Evolutionary conservation across 768 basidiomycete genomes (phyloP).

Genomic region (Tylopilus subfusipes): DNA sequence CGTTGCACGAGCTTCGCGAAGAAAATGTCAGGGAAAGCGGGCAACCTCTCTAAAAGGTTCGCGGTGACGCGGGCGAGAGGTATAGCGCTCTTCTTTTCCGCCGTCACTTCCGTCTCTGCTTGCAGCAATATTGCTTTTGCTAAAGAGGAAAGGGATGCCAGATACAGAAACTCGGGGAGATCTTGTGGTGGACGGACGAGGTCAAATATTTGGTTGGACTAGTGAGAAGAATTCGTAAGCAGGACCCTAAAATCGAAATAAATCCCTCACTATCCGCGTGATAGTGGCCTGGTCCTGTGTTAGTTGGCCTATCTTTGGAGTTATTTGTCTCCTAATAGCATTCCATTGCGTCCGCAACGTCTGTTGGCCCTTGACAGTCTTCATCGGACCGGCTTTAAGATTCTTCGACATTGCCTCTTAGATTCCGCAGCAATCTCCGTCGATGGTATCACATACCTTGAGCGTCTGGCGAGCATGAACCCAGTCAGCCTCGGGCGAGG

Average conservation of each 20-base stretch:
- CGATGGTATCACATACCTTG: conserved; percentile 39
- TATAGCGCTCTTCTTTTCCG: conserved; percentile 78
- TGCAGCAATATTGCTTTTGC: conserved; percentile 86
- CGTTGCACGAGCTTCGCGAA: conserved; percentile 84
- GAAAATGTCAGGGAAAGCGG: conserved; percentile 68
- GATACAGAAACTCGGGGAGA: conserved; percentile 47
- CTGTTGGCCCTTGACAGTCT: conserved; percentile 56
- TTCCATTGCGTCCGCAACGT: conserved; percentile 59
- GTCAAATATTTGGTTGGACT: conserved; percentile 43
- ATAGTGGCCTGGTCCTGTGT: conserved; percentile 68
- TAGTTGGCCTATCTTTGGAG: conserved; percentile 83
- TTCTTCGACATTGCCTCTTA: conserved; percentile 36
- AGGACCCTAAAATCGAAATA: conserved; percentile 5
- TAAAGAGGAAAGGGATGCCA: conserved; percentile 81
- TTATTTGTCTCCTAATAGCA: conserved; percentile 70
- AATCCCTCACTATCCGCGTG: conserved; percentile 53
- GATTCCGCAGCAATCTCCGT: conserved; percentile 20
- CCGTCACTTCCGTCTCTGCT: conserved; percentile 90
- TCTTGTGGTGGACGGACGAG: conserved; percentile 35
- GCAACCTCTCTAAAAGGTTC: conserved; percentile 58
- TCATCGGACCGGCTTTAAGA: conserved; percentile 65
- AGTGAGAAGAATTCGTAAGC: conserved; percentile 11
- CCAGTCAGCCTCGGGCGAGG: conserved; percentile 65
- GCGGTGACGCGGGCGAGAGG: conserved; percentile 75
- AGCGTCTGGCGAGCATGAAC: conserved; percentile 48